Base-by-base conservation (phyloP, 306 rosid species). In the Vigna mungo region DNA sequence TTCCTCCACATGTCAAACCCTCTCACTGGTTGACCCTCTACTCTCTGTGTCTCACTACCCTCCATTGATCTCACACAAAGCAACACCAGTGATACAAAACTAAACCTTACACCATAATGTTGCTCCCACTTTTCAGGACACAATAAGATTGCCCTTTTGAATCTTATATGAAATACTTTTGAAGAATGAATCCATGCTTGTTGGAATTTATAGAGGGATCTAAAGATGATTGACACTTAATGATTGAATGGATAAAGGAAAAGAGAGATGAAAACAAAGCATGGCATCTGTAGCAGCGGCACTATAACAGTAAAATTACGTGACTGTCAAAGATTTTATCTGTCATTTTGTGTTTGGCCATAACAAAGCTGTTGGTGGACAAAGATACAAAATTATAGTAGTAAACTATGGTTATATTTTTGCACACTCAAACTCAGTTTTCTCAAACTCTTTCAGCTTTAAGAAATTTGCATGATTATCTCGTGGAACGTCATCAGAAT, bases 1-100 rank as follows among this genome's bases (percentile, higher is more conserved):
- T 34, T 83, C 58, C 72, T 60, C 86, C 77, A 59, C 4, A 55
- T 25, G 37, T 20, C 39, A 14, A 75, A 77, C 20, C 78, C 60
- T 51, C 63, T 79, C 5, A 0, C 23, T 5, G 39, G 12, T 59
- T 27, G 18, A 61, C 46, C 16, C 2, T 60, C 41, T 13, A 27
- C 73, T 62, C 49, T 71, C 16, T 37, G 34, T 27, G 36, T 64
- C 11, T 71, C 79, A 60, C 63, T 72, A 0, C 65, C 74, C 86
- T 78, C 72, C 86, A 77, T 82, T 65, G 78, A 18, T 73, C 36
- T 48, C 71, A 34, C 17, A n/a, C 34, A 46, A 72, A 41, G 15
- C 7, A 7, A 12, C 16, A 12, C 37, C 53, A 10, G 13, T n/a
- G 36, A 8, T 36, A 53, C 68, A 27, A 68, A 43, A 44, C 4